phyloP scores from a whole-genome alignment of 148 eudicot genomes.

The Diospyros kaki region DNA sequence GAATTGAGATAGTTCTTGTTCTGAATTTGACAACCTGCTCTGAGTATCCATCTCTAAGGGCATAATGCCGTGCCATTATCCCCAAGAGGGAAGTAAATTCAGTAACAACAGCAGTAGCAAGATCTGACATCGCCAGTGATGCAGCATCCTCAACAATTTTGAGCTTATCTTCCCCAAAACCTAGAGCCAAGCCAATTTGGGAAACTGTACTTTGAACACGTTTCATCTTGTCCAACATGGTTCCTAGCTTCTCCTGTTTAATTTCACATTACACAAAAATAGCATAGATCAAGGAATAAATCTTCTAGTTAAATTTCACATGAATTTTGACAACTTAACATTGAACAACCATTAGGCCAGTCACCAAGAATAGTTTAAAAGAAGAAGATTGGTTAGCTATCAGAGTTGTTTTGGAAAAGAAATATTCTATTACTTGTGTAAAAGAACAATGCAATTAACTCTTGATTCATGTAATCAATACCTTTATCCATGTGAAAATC shows the following conservation, averaged over 20 bases:
- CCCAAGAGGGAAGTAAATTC: constrained; percentile 94
- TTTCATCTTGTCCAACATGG: constrained; percentile 91
- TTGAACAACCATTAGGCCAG: background rate
- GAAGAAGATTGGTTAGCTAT: constrained; percentile 5
- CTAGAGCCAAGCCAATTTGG: constrained; percentile 57
- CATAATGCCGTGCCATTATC: constrained; percentile 95
- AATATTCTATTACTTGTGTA: background rate
- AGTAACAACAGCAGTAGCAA: constrained; percentile 91
- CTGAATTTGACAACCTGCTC: constrained; percentile 50
- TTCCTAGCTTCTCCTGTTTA: constrained; percentile 92
- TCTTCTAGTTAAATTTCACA: no score
- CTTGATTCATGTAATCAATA: no score
- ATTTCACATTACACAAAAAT: background rate
- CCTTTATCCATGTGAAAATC: no score
- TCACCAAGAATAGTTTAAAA: background rate
- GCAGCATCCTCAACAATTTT: constrained; percentile 66
- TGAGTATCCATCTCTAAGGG: constrained; percentile 89
- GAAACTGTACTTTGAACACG: constrained; percentile 59
- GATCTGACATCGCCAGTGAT: constrained; percentile 92
- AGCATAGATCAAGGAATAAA: background rate
- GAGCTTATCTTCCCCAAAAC: constrained; percentile 42
- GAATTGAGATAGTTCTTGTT: background rate
- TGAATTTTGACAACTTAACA: background rate
- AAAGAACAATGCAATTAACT: background rate
- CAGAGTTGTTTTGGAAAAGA: background rate